These are phyloP conservation scores for Xylaria sp. DNA, from an alignment of 2,329 filamentous ascomycete species.

Conservation along the genomic window DNA sequence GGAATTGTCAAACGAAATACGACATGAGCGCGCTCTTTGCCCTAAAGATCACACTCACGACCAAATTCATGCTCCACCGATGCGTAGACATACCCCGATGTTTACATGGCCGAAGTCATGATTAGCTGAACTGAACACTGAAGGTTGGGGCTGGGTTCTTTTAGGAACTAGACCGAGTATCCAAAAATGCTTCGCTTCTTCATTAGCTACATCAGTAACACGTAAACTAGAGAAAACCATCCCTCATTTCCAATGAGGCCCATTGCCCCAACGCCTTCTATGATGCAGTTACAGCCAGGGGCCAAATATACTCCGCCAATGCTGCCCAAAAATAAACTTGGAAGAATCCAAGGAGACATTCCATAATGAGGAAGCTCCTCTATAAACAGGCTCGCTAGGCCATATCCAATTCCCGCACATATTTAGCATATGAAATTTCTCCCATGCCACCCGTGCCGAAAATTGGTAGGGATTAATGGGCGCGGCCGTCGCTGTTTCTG, in stretches of 20 bases:
- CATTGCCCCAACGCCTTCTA: constrained; percentile 25
- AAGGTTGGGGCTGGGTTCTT: not conserved
- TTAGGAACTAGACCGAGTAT: not conserved
- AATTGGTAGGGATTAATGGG: constrained; percentile 32
- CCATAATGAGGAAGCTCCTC: not conserved
- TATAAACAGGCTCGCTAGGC: not conserved
- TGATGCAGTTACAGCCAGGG: constrained; percentile 17
- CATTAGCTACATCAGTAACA: not conserved
- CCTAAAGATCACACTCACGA: too few relatives aligned
- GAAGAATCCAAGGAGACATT: not conserved
- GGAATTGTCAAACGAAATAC: not conserved
- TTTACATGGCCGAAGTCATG: not conserved
- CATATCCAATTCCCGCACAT: not conserved
- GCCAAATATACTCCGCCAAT: not conserved
- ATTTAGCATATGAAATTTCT: not conserved
- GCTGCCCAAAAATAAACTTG: not conserved
- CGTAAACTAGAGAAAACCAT: constrained; percentile 16
- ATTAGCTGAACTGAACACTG: not conserved
- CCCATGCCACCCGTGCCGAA: not conserved
- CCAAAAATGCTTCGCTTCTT: not conserved
- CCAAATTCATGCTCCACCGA: too few relatives aligned
- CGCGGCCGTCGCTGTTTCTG: constrained; percentile 56
- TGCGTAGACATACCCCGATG: too few relatives aligned
- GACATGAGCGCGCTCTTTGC: not conserved
- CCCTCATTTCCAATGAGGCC: constrained; percentile 4